Base-by-base conservation (phyloP, 192 early-diverging fungal genomes). In the Gryganskiella cystojenkinii region DNA sequence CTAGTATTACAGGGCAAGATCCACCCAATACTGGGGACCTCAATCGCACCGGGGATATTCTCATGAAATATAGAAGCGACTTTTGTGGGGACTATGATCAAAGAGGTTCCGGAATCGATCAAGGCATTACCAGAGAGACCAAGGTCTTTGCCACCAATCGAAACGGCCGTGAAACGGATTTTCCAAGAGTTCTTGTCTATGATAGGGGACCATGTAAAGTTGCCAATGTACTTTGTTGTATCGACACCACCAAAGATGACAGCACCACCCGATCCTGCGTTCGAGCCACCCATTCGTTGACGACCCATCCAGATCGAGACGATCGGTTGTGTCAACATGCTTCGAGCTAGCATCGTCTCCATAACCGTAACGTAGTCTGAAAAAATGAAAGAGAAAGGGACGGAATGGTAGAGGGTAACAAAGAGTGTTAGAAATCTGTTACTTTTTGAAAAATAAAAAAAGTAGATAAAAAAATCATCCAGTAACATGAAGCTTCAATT, bases 181-280 rank as follows among this genome's bases (percentile, higher is more conserved):
- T 37, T 69, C 74, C 74, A 78, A 37, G 74, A n/a, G 24, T 68
- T 60, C 37, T 57, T 64, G 47, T 69, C 67, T 4, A 50, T 25
- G 13, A 69, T 57, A 0, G 74, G 66, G 1, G 56, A 34, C 74
- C 74, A 78, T 31, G 74, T 67, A 43, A 78, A 78, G 33, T 78
- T 78, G 15, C 74, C 74, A 0, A 78, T 34, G 46, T 69, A 78
- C 53, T 78, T 78, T 1, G 74, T 78, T 2, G 60, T 78, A 30
- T 78, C 74, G 22, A 78, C 74, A 6, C 74, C 74, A 20, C 74
- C 74, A 64, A 78, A 78, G 24, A 78, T 78, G 7, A 78, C 35
- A 1, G 74, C 74, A 0, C 74, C 74, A 6, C 74, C 74, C 13
- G 66, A 64, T 5, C 74, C 74, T 19, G 55, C 61, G 14, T 10